A percentile compares a stretch with the other conserved stretches of the same genome.
These are phyloP conservation scores for Aspergillus bertholletiae DNA, from an alignment of 495 filamentous ascomycete species.

Conservation along the genomic window DNA sequence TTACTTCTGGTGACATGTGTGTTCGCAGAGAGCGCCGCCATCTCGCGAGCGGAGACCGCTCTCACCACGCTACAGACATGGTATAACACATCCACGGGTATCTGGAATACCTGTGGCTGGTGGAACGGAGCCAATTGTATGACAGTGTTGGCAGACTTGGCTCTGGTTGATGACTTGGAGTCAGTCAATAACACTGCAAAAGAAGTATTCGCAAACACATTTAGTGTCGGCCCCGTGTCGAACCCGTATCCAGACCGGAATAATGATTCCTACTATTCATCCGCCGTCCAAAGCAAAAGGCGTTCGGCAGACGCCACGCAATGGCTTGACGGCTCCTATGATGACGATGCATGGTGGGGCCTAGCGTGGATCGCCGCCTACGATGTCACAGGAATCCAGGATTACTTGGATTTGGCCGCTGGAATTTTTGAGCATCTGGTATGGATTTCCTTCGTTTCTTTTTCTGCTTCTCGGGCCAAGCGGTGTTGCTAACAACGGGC, in stretches of 20 bases:
- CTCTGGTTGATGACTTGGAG: constrained; percentile 36
- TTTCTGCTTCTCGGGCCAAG: neutral
- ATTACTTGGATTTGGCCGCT: constrained; percentile 54
- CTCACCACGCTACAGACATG: constrained; percentile 54
- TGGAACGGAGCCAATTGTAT: constrained; percentile 74
- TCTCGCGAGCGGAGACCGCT: constrained; percentile 39
- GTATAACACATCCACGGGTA: constrained; percentile 58
- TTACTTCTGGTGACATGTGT: neutral
- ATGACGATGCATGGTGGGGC: constrained; percentile 74
- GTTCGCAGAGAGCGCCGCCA: constrained; percentile 2
- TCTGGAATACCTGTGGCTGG: constrained; percentile 68
- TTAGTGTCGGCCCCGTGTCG: constrained; percentile 22
- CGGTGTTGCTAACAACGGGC: constrained; percentile 3
- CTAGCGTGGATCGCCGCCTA: constrained; percentile 63
- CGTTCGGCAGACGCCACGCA: constrained; percentile 17
- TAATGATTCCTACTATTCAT: constrained; percentile 9
- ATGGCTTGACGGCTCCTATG: constrained; percentile 61
- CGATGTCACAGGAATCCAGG: constrained; percentile 52
- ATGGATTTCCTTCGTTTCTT: constrained; percentile 7
- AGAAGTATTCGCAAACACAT: constrained; percentile 43
- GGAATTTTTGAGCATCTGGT: constrained; percentile 60
- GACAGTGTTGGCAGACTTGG: constrained; percentile 61
- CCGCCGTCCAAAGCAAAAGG: neutral
- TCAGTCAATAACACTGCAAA: constrained; percentile 17
- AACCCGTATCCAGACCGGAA: constrained; percentile 24